Evolutionary conservation across 2,329 filamentous ascomycete genomes (phyloP).

Genomic region (Arthrocladium fulminans): DNA sequence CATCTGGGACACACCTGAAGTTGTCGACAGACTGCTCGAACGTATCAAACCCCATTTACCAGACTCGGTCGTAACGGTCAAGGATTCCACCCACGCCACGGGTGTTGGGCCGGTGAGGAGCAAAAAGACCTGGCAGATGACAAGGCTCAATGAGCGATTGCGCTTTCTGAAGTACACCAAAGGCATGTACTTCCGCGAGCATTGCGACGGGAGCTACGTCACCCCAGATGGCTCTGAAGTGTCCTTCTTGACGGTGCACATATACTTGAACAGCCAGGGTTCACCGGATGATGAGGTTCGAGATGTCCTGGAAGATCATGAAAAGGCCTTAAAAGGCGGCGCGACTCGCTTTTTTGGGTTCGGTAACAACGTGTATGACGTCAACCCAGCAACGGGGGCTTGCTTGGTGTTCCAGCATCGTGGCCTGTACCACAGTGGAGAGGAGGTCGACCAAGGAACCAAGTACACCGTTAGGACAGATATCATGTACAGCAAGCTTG

Average conservation of each 20-base stretch:
- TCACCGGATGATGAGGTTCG: constrained; percentile 25
- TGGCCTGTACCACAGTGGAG: constrained; percentile 44
- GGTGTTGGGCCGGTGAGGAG: constrained; percentile 37
- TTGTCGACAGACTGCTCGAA: constrained; percentile 56
- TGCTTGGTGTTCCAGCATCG: constrained; percentile 50
- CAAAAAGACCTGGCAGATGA: constrained; percentile 30
- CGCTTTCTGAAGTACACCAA: constrained; percentile 63
- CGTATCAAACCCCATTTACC: constrained; percentile 43
- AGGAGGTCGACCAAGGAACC: constrained; percentile 44
- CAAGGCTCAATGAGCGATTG: constrained; percentile 60
- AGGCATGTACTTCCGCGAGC: constrained; percentile 65
- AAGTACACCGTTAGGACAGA: constrained; percentile 51
- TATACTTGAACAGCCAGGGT: constrained; percentile 45
- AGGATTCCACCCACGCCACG: constrained; percentile 34
- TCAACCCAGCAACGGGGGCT: constrained; percentile 44
- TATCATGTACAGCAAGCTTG: constrained; percentile 39
- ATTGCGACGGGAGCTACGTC: constrained; percentile 58
- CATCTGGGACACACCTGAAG: constrained; percentile 58
- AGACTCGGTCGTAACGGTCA: constrained; percentile 34
- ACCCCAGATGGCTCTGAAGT: constrained; percentile 45
- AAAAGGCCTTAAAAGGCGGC: constrained; percentile 40
- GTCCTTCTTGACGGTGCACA: constrained; percentile 47
- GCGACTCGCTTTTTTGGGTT: constrained; percentile 44
- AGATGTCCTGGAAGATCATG: constrained; percentile 11
- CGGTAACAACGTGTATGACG: constrained; percentile 30